Evolutionary conservation across 352 stramenopile genomes (phyloP), one percentile per base, ranked within the genome.

Genomic region (Phytophthora hybrid): DNA sequence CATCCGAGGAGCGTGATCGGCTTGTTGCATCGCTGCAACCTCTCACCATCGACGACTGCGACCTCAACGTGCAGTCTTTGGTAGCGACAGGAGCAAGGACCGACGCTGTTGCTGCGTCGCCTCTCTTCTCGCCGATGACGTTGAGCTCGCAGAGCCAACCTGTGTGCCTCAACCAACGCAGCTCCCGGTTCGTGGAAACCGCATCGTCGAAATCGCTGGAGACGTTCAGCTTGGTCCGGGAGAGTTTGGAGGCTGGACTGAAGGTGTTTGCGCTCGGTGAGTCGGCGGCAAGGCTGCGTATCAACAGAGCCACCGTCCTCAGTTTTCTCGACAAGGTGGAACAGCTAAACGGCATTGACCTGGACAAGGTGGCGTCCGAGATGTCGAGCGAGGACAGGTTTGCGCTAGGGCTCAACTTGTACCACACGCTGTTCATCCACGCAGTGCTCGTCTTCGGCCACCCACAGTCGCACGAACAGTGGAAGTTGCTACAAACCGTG

Each of bases 341-440:
- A 63, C 47, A 46, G 18, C 74, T 93, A 31, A 85, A 83, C 21
- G 62, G 70, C 23, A 37, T 91, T 29, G 77, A 83, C 19, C 63
- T 88, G 9, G 59, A 76, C 37, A 59, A 77, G 1, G 19, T 53
- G 8, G 64, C 62, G 10, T 31, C 47, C 2, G 58, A 77, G 31
- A 51, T 73, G 21, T 73, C 66, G 1, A 70, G 83, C 37, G 78
- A 70, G 26, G 63, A 76, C 34, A 73, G 73, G 9, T 59, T 95
- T 10, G 85, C 84, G 16, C 94, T 98, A 37, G 94, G 93, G 37
- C 63, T 98, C 29, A 98, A 98, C 66, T 26, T 98, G 5, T 98
- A 97, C 69, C 93, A 98, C 68, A 75, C 87, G 18, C 83, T 98
- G 39, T 89, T 93, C 23, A 87, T 98, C 39, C 93, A 98, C 84